Evolutionary conservation across 768 basidiomycete genomes (phyloP), one percentile per base, ranked within the genome.

Genomic region (Clitopilus passeckerianus): DNA sequence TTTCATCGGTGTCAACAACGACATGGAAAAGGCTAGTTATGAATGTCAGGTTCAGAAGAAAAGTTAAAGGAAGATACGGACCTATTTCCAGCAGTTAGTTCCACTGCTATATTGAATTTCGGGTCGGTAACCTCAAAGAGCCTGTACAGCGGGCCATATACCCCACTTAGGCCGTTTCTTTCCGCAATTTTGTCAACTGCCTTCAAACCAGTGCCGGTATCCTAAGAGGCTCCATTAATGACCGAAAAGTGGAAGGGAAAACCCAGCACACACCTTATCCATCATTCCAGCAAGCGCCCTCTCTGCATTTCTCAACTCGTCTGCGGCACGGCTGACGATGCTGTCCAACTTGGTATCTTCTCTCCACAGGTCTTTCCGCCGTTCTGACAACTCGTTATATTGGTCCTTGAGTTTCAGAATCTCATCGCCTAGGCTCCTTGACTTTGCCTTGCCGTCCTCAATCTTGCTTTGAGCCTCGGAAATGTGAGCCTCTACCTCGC

Each of bases 1-100:
- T 98, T 44, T 88, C 89, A 68, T 98, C 97, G n/a, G 82, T 91
- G 70, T 99, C 96, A 60, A 98, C 96, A 0, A 98, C 96, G 41
- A 98, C 89, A 66, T 99, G 96, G 77, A 98, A 99, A 24, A 99
- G 75, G 67, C 96, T 95, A 50, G 20, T 3, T 50, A 18, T 23
- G 46, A n/a, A 50, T 10, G 46, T 10, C 12, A 20, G 20, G n/a
- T 9, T 50, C 5, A 50, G 18, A 43, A 33, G 23, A 41, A 9
- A 46, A 24, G n/a, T n/a, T 6, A n/a, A 37, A 6, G 8, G 53
- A 8, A 15, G 43, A 15, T 14, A 57, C 64, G 27, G 58, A 95
- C 95, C 93, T 95, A 70, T 93, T 98, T 0, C 96, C 95, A 0
- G 95, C 97, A 0, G 96, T 98, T 34, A 95, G 81, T 70, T 99